These are phyloP conservation scores for Musa balbisiana DNA, from an alignment of 202 grass and related monocot genomes.

Conservation along the genomic window DNA sequence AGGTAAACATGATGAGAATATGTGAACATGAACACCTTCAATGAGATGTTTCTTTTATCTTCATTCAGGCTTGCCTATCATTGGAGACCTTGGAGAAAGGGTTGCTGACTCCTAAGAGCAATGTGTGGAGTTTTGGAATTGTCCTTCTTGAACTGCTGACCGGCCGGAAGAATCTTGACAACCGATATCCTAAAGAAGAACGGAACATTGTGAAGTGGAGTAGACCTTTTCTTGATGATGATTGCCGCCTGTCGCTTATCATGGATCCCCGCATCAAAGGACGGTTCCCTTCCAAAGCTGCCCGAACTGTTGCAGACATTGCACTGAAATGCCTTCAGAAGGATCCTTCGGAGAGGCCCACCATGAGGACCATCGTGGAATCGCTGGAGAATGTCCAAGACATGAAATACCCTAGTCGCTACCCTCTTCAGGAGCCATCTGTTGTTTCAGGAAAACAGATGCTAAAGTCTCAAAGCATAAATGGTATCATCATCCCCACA, in stretches of 20 bases:
- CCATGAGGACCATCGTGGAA: conserved; percentile 77
- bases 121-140: conserved; percentile 91
- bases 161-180: conserved; percentile 74
- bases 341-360: conserved; percentile 74
- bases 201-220: conserved; percentile 82
- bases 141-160: conserved; percentile 91
- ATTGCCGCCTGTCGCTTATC: conserved; percentile 87
- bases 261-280: conserved; percentile 92
- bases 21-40: neutral
- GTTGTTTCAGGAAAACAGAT: conserved; percentile 61
- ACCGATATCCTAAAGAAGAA: conserved; percentile 57
- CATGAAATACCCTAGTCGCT: conserved; percentile 66
- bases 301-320: conserved; percentile 66
- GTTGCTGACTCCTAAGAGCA: conserved; percentile 88
- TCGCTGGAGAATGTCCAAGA: conserved; percentile 57
- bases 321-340: conserved; percentile 74
- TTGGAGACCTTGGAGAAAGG: conserved; percentile 95
- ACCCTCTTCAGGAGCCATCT: conserved; percentile 80
- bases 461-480: conserved; percentile 84
- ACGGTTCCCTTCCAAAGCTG: conserved; percentile 77
- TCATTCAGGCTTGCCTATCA: conserved; percentile 53
- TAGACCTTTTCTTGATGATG: conserved; percentile 77
- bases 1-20: neutral
- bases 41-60: neutral
- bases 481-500: conserved; percentile 41